These are phyloP conservation scores for Apiospora hydei DNA, from an alignment of 2,329 filamentous ascomycete genomes.

Conservation along the genomic window DNA sequence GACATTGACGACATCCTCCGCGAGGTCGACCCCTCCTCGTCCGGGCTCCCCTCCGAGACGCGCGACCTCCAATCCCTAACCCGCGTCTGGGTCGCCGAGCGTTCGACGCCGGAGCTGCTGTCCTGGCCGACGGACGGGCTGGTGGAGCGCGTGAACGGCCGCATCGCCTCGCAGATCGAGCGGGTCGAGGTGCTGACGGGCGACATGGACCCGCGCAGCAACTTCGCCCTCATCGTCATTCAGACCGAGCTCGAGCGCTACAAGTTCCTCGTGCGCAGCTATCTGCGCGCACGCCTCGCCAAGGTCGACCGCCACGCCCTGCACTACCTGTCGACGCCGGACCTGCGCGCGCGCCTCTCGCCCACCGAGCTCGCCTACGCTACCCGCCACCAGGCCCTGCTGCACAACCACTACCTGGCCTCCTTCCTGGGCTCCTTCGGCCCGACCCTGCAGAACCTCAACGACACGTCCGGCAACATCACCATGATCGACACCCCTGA, in stretches of 20 bases:
- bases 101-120: slow-evolving; percentile 87
- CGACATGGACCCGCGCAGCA: slow-evolving; percentile 87
- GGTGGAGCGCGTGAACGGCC: slow-evolving; percentile 81
- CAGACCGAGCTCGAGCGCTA: slow-evolving; percentile 96
- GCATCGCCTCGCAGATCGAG: slow-evolving; percentile 74
- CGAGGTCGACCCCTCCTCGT: slow-evolving; percentile 69
- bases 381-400: slow-evolving; percentile 81
- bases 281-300: slow-evolving; percentile 82
- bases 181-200: slow-evolving; percentile 79
- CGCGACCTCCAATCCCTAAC: slow-evolving; percentile 89
- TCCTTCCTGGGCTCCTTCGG: slow-evolving; percentile 89
- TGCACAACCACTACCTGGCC: slow-evolving; percentile 83
- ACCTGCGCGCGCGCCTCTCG: slow-evolving; percentile 70
- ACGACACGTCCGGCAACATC: slow-evolving; percentile 88
- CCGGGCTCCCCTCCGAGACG: slow-evolving; percentile 63
- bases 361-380: slow-evolving; percentile 82
- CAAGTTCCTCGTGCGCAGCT: slow-evolving; percentile 87
- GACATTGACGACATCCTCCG: slow-evolving; percentile 83
- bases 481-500: slow-evolving; percentile 94
- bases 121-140: slow-evolving; percentile 75
- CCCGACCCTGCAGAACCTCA: slow-evolving; percentile 77
- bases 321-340: slow-evolving; percentile 70
- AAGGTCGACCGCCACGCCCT: slow-evolving; percentile 86
- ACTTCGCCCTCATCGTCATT: slow-evolving; percentile 91
- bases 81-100: slow-evolving; percentile 91